Percentiles rank a stretch among this genome's conserved stretches.
These are phyloP conservation scores for Mortierella alpina DNA, from an alignment of 192 early-diverging fungal genomes.

Conservation along the genomic window DNA sequence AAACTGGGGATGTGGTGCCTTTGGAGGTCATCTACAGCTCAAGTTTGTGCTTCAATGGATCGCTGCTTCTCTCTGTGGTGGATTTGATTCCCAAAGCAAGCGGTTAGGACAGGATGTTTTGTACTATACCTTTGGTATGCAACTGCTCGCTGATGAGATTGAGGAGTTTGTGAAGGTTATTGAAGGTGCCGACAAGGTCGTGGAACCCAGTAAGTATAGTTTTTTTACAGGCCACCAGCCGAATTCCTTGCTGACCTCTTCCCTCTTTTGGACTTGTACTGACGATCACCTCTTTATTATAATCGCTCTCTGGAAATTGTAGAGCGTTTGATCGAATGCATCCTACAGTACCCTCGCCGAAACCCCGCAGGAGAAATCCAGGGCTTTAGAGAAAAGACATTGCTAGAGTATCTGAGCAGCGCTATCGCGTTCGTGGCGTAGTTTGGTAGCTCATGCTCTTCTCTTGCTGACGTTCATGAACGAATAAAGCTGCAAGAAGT, in stretches of 20 bases:
- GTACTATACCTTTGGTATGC: conserved; percentile 50
- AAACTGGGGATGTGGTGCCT: conserved; percentile 56
- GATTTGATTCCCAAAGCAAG: not conserved
- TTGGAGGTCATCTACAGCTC: conserved; percentile 50
- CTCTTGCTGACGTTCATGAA: not conserved
- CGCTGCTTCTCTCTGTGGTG: conserved; percentile 38
- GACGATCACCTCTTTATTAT: not conserved
- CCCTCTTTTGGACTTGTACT: too few relatives aligned
- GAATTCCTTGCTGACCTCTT: too few relatives aligned
- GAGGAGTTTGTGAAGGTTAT: conserved; percentile 32
- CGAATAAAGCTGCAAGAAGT: not conserved
- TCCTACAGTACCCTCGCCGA: conserved; percentile 39
- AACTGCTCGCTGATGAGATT: conserved; percentile 24
- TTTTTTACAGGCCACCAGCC: not conserved
- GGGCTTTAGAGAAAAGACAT: conserved; percentile 35
- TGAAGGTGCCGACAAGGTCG: conserved; percentile 2
- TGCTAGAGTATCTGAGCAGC: conserved; percentile 36
- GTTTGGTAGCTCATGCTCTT: not conserved
- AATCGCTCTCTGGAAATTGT: not conserved
- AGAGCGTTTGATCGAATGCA: conserved; percentile 37
- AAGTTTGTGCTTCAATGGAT: conserved; percentile 53
- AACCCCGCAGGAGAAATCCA: conserved; percentile 32
- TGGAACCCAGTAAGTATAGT: conserved; percentile 31
- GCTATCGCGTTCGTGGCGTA: conserved; percentile 25
- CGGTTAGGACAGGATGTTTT: conserved; percentile 21